phyloP scores from a whole-genome alignment of 768 basidiomycete species.

The Calocybe indica region DNA sequence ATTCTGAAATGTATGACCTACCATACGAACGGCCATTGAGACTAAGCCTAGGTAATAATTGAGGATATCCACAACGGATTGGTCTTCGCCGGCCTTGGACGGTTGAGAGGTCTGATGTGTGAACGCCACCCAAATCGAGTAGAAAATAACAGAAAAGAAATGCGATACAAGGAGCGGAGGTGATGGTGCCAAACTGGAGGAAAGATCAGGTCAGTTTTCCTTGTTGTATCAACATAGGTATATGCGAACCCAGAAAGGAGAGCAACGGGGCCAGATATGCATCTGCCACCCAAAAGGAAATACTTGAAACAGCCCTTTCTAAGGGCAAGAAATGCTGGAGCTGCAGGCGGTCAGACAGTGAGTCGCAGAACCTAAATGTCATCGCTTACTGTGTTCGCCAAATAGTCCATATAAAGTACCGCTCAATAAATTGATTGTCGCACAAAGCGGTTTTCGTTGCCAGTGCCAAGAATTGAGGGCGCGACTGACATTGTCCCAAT shows the following conservation, averaged over 20 bases:
- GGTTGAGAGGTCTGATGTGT: slow-evolving; percentile 34
- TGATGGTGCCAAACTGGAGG: slow-evolving; percentile 67
- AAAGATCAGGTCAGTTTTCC: not conserved
- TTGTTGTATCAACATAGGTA: slow-evolving; percentile 14
- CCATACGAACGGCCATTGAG: slow-evolving; percentile 60
- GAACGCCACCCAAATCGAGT: slow-evolving; percentile 89
- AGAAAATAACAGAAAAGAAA: slow-evolving; percentile 95
- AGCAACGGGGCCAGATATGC: slow-evolving; percentile 82
- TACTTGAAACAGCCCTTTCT: slow-evolving; percentile 94
- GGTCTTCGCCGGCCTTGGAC: slow-evolving; percentile 11
- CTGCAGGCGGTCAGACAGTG: slow-evolving; percentile 23
- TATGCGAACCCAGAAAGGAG: slow-evolving; percentile 71
- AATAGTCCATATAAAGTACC: slow-evolving; percentile 94
- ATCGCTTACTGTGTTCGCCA: slow-evolving; percentile 77
- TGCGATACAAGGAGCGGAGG: slow-evolving; percentile 79
- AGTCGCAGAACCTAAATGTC: not conserved
- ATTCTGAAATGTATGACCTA: slow-evolving; percentile 33
- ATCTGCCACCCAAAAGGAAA: slow-evolving; percentile 89
- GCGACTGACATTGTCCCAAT: slow-evolving; percentile 48
- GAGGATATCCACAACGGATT: slow-evolving; percentile 35
- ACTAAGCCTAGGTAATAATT: slow-evolving; percentile 66
- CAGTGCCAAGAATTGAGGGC: slow-evolving; percentile 77
- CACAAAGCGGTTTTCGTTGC: slow-evolving; percentile 74
- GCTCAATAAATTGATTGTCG: slow-evolving; percentile 92
- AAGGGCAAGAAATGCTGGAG: slow-evolving; percentile 54